These are phyloP conservation scores for Rhizophagus sp. DNA, from an alignment of 192 early-diverging fungal species.

Conservation along the genomic window DNA sequence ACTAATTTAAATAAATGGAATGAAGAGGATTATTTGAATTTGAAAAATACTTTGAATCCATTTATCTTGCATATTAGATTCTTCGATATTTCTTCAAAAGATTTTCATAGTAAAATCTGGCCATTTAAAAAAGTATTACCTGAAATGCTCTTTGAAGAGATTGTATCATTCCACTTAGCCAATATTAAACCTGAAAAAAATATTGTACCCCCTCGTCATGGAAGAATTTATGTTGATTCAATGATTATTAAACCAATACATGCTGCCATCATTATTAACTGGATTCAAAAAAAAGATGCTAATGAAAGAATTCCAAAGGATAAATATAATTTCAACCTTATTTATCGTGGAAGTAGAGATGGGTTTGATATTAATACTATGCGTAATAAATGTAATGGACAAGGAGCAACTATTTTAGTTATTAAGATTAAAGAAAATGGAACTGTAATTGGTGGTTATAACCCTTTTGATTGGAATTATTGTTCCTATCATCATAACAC, in stretches of 20 bases:
- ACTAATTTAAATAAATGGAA: background rate
- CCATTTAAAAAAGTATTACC: background rate
- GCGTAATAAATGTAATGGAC: background rate
- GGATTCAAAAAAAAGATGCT: background rate
- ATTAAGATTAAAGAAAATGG: background rate
- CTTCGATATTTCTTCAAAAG: background rate
- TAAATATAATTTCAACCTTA: background rate
- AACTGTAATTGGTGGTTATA: background rate
- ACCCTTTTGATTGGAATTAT: background rate
- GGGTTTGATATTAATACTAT: background rate
- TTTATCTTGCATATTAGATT: background rate
- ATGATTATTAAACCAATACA: background rate
- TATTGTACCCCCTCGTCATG: background rate
- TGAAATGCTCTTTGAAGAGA: background rate
- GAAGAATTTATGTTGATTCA: background rate
- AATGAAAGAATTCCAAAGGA: background rate
- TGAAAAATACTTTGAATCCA: background rate
- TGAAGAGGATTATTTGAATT: background rate
- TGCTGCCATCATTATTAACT: background rate
- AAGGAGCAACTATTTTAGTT: background rate
- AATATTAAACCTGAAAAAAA: background rate
- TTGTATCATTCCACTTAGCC: background rate
- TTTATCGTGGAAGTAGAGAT: conserved; percentile 15
- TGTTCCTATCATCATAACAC: background rate
- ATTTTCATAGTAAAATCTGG: background rate